Conservation (phyloP, 2,329 filamentous ascomycete species). For the Talaromyces rugulosus region DNA sequence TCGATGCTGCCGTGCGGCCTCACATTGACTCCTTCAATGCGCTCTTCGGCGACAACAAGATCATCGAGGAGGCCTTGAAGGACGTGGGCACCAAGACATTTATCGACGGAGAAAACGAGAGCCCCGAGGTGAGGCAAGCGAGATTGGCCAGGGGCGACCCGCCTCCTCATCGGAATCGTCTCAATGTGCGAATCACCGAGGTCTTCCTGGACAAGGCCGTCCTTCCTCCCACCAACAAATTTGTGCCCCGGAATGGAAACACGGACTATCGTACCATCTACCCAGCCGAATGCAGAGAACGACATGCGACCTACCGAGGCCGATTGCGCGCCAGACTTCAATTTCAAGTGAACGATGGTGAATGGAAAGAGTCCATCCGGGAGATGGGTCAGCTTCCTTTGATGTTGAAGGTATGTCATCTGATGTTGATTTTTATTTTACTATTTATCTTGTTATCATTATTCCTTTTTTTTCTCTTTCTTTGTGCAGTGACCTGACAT, state of each 20-base stretch:
- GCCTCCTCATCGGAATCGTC: conserved; percentile 61
- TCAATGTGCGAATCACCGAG: conserved; percentile 74
- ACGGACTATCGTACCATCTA: conserved; percentile 64
- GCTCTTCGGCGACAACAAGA: conserved; percentile 70
- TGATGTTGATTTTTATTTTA: background rate
- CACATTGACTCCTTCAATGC: conserved; percentile 96
- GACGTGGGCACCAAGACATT: conserved; percentile 90
- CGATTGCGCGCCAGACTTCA: conserved; percentile 79
- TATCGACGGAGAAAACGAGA: conserved; percentile 67
- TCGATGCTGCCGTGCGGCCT: conserved; percentile 80
- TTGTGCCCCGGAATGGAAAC: conserved; percentile 59
- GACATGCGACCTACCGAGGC: conserved; percentile 86
- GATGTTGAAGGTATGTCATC: conserved; percentile 74
- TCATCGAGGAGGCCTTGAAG: conserved; percentile 69
- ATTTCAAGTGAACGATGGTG: conserved; percentile 80
- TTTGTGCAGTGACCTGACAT: background rate
- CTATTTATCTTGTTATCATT: too few species aligned
- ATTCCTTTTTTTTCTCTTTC: background rate
- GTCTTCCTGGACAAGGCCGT: conserved; percentile 78
- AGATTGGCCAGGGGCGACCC: conserved; percentile 52
- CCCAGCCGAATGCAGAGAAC: conserved; percentile 89
- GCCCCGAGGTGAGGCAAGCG: conserved; percentile 31
- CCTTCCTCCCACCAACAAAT: conserved; percentile 78
- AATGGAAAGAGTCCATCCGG: conserved; percentile 74
- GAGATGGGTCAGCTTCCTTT: conserved; percentile 87